Conservation (phyloP, 345 rosid species). For the Bretschneidera sinensis region DNA sequence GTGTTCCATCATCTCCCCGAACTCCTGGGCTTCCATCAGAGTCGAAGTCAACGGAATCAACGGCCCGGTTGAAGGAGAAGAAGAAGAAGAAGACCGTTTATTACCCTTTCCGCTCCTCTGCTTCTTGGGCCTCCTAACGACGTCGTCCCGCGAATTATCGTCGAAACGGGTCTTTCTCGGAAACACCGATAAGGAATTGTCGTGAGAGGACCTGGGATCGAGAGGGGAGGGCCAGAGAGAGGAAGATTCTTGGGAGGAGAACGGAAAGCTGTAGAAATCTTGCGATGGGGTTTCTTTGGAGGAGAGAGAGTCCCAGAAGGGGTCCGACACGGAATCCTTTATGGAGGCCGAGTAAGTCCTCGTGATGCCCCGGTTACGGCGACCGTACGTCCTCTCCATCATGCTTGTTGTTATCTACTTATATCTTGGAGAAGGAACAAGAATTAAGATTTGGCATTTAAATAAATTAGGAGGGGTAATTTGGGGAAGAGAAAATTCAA, state of each 20-base stretch:
- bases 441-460: constrained; percentile 15
- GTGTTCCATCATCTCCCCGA: constrained; percentile 98
- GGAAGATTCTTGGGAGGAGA: constrained; percentile 67
- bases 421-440: not conserved
- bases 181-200: constrained; percentile 21
- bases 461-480: constrained; percentile 15
- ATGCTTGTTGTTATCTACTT: constrained; percentile 32
- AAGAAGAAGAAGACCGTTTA: constrained; percentile 12
- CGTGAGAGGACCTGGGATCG: constrained; percentile 25
- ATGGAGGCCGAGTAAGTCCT: constrained; percentile 44
- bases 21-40: constrained; percentile 95
- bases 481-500: not conserved
- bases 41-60: constrained; percentile 51
- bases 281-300: constrained; percentile 53
- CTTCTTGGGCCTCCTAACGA: constrained; percentile 48
- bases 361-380: constrained; percentile 58
- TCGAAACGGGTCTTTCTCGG: constrained; percentile 17
- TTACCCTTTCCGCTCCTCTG: constrained; percentile 34
- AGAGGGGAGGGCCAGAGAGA: constrained; percentile 47
- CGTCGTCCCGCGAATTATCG: constrained; percentile 28
- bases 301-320: constrained; percentile 27
- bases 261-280: constrained; percentile 48
- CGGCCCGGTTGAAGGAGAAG: constrained; percentile 17
- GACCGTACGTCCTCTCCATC: constrained; percentile 94
- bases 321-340: constrained; percentile 41